Conservation (phyloP, 208 protist genomes). For the Leishmania mexicana region DNA sequence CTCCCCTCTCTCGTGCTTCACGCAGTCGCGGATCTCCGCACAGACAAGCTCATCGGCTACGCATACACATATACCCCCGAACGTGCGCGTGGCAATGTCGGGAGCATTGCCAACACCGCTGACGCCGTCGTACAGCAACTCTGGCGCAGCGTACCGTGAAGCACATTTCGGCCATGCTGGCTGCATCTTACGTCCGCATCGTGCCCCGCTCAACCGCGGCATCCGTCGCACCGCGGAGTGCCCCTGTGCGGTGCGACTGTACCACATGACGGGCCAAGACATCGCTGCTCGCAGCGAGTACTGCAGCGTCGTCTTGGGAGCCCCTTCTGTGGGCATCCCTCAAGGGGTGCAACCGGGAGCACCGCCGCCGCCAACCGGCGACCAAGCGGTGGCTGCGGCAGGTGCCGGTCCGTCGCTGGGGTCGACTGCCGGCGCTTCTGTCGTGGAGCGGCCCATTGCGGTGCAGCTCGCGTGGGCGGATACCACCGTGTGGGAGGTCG, state of each 20-base stretch:
- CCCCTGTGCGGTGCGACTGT: slow-evolving; percentile 53
- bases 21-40: not conserved
- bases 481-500: slow-evolving; percentile 57
- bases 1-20: not conserved
- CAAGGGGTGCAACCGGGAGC: not conserved
- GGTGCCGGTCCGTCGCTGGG: not conserved
- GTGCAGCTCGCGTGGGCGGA: slow-evolving; percentile 65
- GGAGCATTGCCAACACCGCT: not conserved
- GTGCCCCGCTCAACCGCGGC: slow-evolving; percentile 23
- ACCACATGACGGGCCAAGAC: slow-evolving; percentile 21
- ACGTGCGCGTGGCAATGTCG: not conserved
- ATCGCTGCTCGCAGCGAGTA: slow-evolving; percentile 33
- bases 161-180: not conserved
- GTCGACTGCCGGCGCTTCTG: not conserved
- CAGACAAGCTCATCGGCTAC: not conserved
- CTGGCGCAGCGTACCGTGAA: not conserved
- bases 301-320: slow-evolving; percentile 37
- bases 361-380: not conserved
- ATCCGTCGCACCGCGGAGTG: slow-evolving; percentile 44
- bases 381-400: not conserved
- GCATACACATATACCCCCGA: not conserved
- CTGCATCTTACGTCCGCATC: not conserved
- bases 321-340: slow-evolving; percentile 27
- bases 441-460: slow-evolving; percentile 18
- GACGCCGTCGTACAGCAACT: not conserved